Percentiles rank a stretch among this genome's conserved stretches.
Conservation (phyloP, 257 asterid species). For the Striga asiatica region DNA sequence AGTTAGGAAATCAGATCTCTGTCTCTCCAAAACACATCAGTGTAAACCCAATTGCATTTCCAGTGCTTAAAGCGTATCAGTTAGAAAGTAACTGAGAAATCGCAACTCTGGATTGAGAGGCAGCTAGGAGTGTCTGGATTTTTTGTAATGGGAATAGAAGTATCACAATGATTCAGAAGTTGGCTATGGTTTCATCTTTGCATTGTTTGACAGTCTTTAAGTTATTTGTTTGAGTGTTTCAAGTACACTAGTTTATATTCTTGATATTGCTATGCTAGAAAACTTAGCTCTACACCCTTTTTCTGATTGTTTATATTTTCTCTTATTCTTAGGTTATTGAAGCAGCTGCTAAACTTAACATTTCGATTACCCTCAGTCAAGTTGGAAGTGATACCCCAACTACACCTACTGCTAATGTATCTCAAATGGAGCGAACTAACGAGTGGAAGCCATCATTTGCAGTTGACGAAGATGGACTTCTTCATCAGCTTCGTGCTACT, state of each 20-base stretch:
- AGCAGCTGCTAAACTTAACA: slow-evolving; percentile 66
- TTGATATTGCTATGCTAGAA: slow-evolving; percentile 8
- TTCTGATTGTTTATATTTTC: slow-evolving; percentile 5
- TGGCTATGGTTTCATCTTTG: not conserved
- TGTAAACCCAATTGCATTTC: not conserved
- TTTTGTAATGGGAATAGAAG: not conserved
- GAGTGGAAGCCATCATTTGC: slow-evolving; percentile 86
- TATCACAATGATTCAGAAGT: not conserved
- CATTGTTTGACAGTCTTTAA: not conserved
- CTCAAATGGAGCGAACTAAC: slow-evolving; percentile 46
- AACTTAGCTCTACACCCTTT: not conserved
- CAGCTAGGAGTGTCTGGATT: too few species aligned
- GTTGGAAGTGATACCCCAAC: slow-evolving; percentile 65
- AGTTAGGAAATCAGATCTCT: not conserved
- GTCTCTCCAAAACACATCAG: not conserved
- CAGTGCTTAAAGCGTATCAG: not conserved
- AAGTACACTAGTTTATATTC: not conserved
- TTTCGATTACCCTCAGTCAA: slow-evolving; percentile 55
- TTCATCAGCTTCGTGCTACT: slow-evolving; percentile 70
- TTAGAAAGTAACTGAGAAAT: too few species aligned
- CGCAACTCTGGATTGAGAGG: too few species aligned
- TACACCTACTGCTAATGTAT: slow-evolving; percentile 31
- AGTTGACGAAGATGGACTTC: slow-evolving; percentile 81
- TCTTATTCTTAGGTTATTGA: slow-evolving; percentile 55
- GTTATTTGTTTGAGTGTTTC: slow-evolving; percentile 4